Conservation (phyloP, 192 early-diverging fungal species). For the Lunasporangiospora selenospora region DNA sequence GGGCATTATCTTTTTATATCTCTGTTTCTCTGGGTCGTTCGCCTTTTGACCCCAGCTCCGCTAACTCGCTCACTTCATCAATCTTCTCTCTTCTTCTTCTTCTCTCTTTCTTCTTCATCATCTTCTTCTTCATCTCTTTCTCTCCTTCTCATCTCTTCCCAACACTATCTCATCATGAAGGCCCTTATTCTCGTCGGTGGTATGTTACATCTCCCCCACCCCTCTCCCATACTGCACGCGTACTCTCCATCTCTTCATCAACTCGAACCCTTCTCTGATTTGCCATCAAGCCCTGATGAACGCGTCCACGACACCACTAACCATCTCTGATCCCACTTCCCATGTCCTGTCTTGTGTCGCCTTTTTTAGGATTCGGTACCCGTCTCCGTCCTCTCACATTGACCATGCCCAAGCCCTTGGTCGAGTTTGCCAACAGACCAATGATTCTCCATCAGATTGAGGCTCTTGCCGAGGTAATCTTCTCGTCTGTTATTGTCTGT, state of each 20-base stretch:
- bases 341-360: too few species aligned
- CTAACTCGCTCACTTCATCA: too few species aligned
- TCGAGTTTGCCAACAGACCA: slow-evolving; percentile 99
- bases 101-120: slow-evolving; percentile 1
- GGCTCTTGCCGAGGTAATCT: slow-evolving; percentile 91
- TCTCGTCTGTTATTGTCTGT: too few species aligned
- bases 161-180: slow-evolving; percentile 63
- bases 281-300: not conserved
- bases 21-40: too few species aligned
- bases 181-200: slow-evolving; percentile 87
- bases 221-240: not conserved
- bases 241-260: not conserved
- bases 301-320: not conserved
- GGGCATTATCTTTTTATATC: too few species aligned
- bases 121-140: not conserved
- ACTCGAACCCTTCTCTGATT: too few species aligned
- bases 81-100: not conserved
- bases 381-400: slow-evolving; percentile 97
- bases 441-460: slow-evolving; percentile 99
- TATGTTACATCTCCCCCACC: slow-evolving; percentile 48
- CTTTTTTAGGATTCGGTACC: slow-evolving; percentile 98
- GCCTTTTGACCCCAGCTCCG: too few species aligned
- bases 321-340: not conserved
- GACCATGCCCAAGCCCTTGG: slow-evolving; percentile 96
- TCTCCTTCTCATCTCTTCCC: not conserved